Evolutionary conservation across 1,284 basidiomycete species (phyloP), one percentile per base, ranked within the genome.

Genomic region (Sanguinoderma infundibulare): DNA sequence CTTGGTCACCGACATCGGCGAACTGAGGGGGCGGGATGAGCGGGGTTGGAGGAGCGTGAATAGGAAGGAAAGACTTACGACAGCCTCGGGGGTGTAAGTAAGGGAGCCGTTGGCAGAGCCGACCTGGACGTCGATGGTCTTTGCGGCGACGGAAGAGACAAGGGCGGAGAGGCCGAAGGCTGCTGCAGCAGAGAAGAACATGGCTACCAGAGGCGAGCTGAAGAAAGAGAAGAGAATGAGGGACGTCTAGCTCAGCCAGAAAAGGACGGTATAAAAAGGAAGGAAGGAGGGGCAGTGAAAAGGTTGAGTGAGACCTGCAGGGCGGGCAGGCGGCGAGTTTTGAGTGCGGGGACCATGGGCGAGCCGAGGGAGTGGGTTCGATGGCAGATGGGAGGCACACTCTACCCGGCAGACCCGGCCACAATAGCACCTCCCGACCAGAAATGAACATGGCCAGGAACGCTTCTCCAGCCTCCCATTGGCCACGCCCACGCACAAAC

Each of bases 1-100:
- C 84, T 71, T 82, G 80, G 72, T 88, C 86, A 56, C 86, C 86
- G 60, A 75, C 69, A 42, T 74, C 62, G 47, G 84, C 85, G 60
- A 69, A 73, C 84, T 85, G 62, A 12, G 15, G 8, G 20, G 36
- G 26, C 1, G 5, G 2, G 62, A 47, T 59, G 58, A 62, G 24
- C 47, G 57, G 14, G 30, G 44, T 24, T 53, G 14, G 38, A 40
- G 26, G 52, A 44, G 57, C 62, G 53, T 53, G 53, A 36, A 5
- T 12, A 58, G 14, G 22, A 36, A 26, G 20, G 30, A 12, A 34
- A 44, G 40, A 77, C 82, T 56, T 64, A 87, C 86, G 62, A 87
- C 81, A 30, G 81, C 80, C 61, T 83, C 80, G 14, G 86, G 86
- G 38, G 69, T 72, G 71, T 78, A 88, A 14, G 66, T 67, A 40